These are phyloP conservation scores for Nigrospora oryzae DNA, from an alignment of 2,329 filamentous ascomycete genomes.

Conservation along the genomic window DNA sequence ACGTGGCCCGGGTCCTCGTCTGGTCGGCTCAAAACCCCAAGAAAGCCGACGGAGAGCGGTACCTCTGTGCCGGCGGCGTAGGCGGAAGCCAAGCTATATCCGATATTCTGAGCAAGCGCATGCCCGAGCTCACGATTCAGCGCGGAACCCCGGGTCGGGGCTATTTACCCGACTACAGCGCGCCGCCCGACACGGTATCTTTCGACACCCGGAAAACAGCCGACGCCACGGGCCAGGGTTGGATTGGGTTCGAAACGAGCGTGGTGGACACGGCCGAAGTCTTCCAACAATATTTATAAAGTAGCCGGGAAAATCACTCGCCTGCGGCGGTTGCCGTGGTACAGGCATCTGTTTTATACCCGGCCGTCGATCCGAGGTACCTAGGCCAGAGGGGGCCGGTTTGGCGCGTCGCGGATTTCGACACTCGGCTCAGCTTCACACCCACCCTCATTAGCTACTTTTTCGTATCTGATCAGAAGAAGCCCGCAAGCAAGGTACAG, in stretches of 20 bases:
- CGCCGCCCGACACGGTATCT: conserved; percentile 4
- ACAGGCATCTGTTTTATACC: too few relatives aligned
- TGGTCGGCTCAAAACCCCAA: conserved; percentile 14
- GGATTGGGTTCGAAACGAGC: conserved; percentile 22
- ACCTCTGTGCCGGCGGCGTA: conserved; percentile 13
- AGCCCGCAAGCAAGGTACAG: too few relatives aligned
- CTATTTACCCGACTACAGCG: conserved; percentile 11
- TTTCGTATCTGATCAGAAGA: too few relatives aligned
- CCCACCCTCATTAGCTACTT: too few relatives aligned
- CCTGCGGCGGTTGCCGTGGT: too few relatives aligned
- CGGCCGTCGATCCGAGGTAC: too few relatives aligned
- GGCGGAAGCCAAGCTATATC: conserved; percentile 16
- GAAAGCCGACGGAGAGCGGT: conserved; percentile 16
- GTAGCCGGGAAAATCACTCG: too few relatives aligned
- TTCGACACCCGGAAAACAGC: conserved; percentile 20
- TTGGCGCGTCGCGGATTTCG: too few relatives aligned
- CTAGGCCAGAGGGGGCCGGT: too few relatives aligned
- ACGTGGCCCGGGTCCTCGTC: conserved; percentile 17
- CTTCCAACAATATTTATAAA: not conserved
- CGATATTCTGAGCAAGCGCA: conserved; percentile 14
- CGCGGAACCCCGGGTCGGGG: conserved; percentile 12
- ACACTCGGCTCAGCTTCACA: too few relatives aligned
- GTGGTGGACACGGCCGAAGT: conserved; percentile 42
- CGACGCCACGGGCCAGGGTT: conserved; percentile 18
- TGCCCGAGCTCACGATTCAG: conserved; percentile 8